phyloP scores from a whole-genome alignment of 2,329 filamentous ascomycete genomes.

The Aspergillus neotritici region DNA sequence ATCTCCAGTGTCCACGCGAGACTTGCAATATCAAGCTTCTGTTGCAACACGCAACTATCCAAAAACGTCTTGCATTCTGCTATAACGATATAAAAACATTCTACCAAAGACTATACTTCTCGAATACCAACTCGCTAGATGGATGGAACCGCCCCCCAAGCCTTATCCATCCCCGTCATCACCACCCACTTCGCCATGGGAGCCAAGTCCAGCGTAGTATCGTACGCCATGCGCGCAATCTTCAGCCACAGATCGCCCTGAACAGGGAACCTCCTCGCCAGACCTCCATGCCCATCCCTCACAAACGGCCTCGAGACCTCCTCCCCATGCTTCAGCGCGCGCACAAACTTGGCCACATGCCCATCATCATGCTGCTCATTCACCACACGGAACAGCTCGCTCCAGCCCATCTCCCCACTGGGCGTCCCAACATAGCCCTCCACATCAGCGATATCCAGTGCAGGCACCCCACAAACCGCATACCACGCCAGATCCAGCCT shows the following conservation, averaged over 20 bases:
- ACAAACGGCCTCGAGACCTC: conserved; percentile 3
- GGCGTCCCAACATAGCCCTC: background rate
- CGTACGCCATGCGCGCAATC: conserved; percentile 3
- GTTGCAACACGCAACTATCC: no score
- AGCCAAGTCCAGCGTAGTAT: conserved; percentile 1
- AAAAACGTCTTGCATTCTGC: no score
- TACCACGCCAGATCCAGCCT: conserved; percentile 7
- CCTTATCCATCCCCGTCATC: conserved; percentile 3
- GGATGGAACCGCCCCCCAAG: background rate
- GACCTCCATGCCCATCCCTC: no score
- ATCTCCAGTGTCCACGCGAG: no score
- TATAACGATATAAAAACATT: no score
- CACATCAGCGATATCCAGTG: background rate
- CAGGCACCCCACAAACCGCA: conserved; percentile 1
- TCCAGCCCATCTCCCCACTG: conserved; percentile 1
- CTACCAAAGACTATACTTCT: no score
- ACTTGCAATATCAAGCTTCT: no score
- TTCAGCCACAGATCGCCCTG: conserved; percentile 6
- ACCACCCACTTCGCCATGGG: conserved; percentile 2
- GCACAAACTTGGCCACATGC: conserved; percentile 7
- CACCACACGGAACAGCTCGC: background rate
- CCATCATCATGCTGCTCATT: conserved; percentile 9
- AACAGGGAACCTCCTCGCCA: conserved; percentile 1
- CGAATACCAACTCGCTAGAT: no score
- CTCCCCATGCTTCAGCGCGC: conserved; percentile 7